Evolutionary conservation across 352 stramenopile species (phyloP), one percentile per base, ranked within the genome.

Genomic region (Phytophthora pinifolia): DNA sequence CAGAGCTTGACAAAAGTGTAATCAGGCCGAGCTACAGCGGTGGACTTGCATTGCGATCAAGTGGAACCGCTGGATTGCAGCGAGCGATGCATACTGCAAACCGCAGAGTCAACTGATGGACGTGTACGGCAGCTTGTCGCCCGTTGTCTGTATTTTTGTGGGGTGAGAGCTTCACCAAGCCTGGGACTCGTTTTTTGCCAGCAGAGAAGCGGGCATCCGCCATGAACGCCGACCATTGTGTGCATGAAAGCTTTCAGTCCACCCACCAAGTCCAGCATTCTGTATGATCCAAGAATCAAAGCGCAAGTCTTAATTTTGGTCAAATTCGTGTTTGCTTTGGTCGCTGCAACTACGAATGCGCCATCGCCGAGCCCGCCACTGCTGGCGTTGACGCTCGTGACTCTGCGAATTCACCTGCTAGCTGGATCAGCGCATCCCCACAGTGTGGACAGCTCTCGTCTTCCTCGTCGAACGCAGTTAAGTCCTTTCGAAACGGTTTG

Each of bases 401-500:
- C 46, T 49, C 25, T 14, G 29, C 32, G 20, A 38, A 30, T n/a
- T 59, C 15, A 20, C 50, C 63, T 4, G 59, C 58, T 2, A 56
- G 25, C 25, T 83, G 49, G 4, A 82, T 62, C 9, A 89, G 52
- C 22, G 29, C 32, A 49, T 80, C 77, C n/a, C 48, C 63, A 45
- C 82, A 90, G 58, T 88, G 78, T 44, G 82, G 78, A 54, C 82
- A 90, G 36, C 45, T 53, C 53, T 89, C 75, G 56, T 89, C 76
- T 29, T 85, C 71, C 25, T 68, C 50, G 3, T 65, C 68, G 13
- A 92, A 72, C 30, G 65, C 65, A 18, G 49, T 48, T 29, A 92
- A 59, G 45, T 84, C 74, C 47, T 89, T 88, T 31, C 72, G 74
- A 47, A 90, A 92, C 9, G 74, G 72, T 29, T 69, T 74, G 36